Percentiles rank a stretch among this genome's conserved stretches.
phyloP scores from a whole-genome alignment of 805 yeast genomes.

The Kodamaea jinghongensis region DNA sequence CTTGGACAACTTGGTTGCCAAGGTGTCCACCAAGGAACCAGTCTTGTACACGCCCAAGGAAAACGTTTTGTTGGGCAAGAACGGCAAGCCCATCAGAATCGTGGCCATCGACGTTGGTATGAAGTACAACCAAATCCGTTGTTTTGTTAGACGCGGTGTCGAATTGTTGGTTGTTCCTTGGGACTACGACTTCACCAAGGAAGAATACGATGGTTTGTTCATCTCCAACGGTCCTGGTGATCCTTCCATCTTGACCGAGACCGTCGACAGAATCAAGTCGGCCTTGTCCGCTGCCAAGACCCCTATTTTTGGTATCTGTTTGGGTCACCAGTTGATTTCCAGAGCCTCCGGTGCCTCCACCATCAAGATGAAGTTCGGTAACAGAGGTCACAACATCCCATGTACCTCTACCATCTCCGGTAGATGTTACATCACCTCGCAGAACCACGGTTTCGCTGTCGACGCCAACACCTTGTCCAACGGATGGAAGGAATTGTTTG shows the following conservation, averaged over 20 bases:
- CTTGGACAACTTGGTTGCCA: constrained; percentile 83
- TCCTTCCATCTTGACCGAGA: constrained; percentile 77
- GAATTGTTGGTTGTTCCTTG: constrained; percentile 95
- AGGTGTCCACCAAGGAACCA: constrained; percentile 79
- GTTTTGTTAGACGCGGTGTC: constrained; percentile 94
- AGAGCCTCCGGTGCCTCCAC: constrained; percentile 95
- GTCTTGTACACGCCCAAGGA: constrained; percentile 70
- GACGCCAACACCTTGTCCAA: constrained; percentile 68
- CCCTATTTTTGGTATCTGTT: constrained; percentile 96
- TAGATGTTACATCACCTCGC: constrained; percentile 96
- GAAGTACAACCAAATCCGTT: constrained; percentile 96
- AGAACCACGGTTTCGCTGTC: constrained; percentile 98
- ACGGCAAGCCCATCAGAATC: constrained; percentile 78
- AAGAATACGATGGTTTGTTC: constrained; percentile 91
- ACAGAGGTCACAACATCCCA: constrained; percentile 99
- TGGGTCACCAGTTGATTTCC: constrained; percentile 96
- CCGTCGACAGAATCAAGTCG: constrained; percentile 57
- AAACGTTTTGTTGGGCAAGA: constrained; percentile 50
- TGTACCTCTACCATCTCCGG: constrained; percentile 88
- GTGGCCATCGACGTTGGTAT: constrained; percentile 96
- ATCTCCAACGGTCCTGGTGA: constrained; percentile 99
- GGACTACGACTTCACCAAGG: constrained; percentile 80
- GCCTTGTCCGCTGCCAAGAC: constrained; percentile 66
- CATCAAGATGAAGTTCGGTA: constrained; percentile 90
- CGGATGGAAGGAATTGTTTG: constrained; percentile 93